A percentile compares a stretch with the other conserved stretches of the same genome.
These are phyloP conservation scores for Logfia minima DNA, from an alignment of 129 eudicot species.

Conservation along the genomic window DNA sequence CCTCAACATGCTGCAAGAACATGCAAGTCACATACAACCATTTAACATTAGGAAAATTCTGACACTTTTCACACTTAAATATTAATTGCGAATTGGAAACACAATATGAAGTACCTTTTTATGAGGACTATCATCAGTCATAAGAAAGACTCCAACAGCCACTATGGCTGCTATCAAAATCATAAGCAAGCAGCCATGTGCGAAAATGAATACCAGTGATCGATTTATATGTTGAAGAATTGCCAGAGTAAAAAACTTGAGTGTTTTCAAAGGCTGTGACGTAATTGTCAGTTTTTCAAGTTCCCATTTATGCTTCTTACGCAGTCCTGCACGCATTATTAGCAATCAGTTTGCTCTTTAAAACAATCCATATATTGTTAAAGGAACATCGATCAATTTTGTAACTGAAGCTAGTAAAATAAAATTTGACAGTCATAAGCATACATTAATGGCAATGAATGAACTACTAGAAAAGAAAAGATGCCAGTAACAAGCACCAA, in stretches of 20 bases:
- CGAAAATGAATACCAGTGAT: constrained; percentile 32
- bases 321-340: constrained; percentile 38
- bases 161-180: constrained; percentile 31
- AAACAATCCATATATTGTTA: too few species aligned
- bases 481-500: too few species aligned
- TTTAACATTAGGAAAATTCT: not conserved
- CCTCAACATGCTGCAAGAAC: constrained; percentile 59
- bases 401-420: too few species aligned
- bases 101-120: constrained; percentile 38
- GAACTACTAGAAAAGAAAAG: too few species aligned
- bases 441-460: too few species aligned
- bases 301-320: constrained; percentile 47
- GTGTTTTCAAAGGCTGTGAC: constrained; percentile 44
- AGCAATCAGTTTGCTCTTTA: not conserved
- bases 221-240: constrained; percentile 39
- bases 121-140: constrained; percentile 38
- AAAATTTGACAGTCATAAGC: too few species aligned
- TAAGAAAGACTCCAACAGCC: constrained; percentile 32
- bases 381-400: not conserved
- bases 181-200: constrained; percentile 47
- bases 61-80: too few species aligned
- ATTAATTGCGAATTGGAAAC: not conserved
- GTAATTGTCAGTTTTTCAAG: constrained; percentile 46
- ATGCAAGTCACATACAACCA: constrained; percentile 1
- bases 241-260: constrained; percentile 45